These are phyloP conservation scores for Lentinula novae-zelandiae DNA, from an alignment of 1,284 basidiomycete genomes.

Conservation along the genomic window DNA sequence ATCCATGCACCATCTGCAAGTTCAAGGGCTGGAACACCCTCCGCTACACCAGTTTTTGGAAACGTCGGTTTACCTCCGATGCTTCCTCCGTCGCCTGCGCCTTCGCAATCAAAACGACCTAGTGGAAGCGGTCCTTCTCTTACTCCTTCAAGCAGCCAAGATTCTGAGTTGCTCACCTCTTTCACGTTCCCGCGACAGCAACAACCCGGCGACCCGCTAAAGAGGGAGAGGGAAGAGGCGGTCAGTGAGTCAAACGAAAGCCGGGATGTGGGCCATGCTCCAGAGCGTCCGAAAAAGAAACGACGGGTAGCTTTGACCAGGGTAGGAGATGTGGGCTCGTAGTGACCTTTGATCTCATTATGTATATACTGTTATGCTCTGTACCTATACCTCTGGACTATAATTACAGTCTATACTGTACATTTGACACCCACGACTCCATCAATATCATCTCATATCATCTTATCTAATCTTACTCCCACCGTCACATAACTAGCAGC, in stretches of 20 bases:
- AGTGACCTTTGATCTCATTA: slow-evolving; percentile 7
- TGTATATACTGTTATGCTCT: background rate
- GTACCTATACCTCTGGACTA: background rate
- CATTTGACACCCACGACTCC: too few relatives aligned
- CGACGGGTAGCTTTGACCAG: slow-evolving; percentile 78
- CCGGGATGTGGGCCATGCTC: slow-evolving; percentile 14
- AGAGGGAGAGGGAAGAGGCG: slow-evolving; percentile 23
- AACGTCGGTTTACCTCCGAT: slow-evolving; percentile 18
- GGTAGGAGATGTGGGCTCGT: slow-evolving; percentile 56
- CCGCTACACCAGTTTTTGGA: slow-evolving; percentile 23
- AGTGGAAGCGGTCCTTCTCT: slow-evolving; percentile 17
- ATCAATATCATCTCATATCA: too few relatives aligned
- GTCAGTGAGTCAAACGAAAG: slow-evolving; percentile 18
- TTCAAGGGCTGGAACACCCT: slow-evolving; percentile 21
- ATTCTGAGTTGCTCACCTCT: background rate
- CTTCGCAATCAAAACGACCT: background rate
- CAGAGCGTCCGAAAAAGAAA: slow-evolving; percentile 83
- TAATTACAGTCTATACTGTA: too few relatives aligned
- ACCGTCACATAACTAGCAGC: background rate
- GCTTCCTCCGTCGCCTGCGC: slow-evolving; percentile 8
- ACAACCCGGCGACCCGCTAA: slow-evolving; percentile 6
- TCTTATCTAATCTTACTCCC: too few relatives aligned
- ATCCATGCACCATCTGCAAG: slow-evolving; percentile 17
- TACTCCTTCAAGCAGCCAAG: slow-evolving; percentile 3
- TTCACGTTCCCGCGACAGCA: background rate